phyloP scores from a whole-genome alignment of 2,329 filamentous ascomycete species.

The Cladosporium velox region DNA sequence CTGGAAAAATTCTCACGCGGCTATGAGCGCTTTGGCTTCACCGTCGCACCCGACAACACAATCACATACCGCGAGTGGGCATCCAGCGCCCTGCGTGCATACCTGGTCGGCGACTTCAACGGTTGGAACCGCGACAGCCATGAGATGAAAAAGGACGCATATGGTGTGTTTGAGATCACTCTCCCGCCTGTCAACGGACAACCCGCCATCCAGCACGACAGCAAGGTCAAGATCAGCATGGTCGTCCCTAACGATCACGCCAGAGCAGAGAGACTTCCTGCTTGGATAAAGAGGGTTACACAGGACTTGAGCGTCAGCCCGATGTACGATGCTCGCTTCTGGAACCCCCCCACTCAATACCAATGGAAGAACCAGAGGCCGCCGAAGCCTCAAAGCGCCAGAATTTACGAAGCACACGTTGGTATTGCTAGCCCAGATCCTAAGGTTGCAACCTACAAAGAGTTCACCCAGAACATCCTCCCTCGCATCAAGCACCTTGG shows the following conservation, averaged over 20 bases:
- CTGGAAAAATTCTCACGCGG: slow-evolving; percentile 90
- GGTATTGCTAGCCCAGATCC: slow-evolving; percentile 92
- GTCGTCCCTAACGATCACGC: slow-evolving; percentile 73
- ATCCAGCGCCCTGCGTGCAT: slow-evolving; percentile 81
- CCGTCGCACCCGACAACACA: slow-evolving; percentile 76
- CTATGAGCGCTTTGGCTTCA: slow-evolving; percentile 82
- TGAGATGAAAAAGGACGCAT: slow-evolving; percentile 82
- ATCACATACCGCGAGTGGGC: slow-evolving; percentile 96
- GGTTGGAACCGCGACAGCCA: slow-evolving; percentile 82
- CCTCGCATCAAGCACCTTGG: slow-evolving; percentile 86
- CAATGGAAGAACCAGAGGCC: slow-evolving; percentile 81
- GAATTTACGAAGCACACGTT: slow-evolving; percentile 98
- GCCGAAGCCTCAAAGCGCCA: slow-evolving; percentile 78
- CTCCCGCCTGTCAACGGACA: slow-evolving; percentile 75
- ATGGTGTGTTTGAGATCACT: slow-evolving; percentile 82
- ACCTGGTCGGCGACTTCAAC: slow-evolving; percentile 94
- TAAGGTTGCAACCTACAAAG: slow-evolving; percentile 90
- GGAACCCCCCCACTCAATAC: slow-evolving; percentile 91
- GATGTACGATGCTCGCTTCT: slow-evolving; percentile 92
- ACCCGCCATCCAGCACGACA: slow-evolving; percentile 84
- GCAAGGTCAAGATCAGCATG: slow-evolving; percentile 91
- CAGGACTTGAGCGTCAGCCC: slow-evolving; percentile 89
- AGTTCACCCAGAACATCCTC: slow-evolving; percentile 91
- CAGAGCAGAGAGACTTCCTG: slow-evolving; percentile 81
- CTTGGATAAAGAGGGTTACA: slow-evolving; percentile 97